phyloP scores from a whole-genome alignment of 768 basidiomycete genomes.

The Tylopilus vinaceipallidus region DNA sequence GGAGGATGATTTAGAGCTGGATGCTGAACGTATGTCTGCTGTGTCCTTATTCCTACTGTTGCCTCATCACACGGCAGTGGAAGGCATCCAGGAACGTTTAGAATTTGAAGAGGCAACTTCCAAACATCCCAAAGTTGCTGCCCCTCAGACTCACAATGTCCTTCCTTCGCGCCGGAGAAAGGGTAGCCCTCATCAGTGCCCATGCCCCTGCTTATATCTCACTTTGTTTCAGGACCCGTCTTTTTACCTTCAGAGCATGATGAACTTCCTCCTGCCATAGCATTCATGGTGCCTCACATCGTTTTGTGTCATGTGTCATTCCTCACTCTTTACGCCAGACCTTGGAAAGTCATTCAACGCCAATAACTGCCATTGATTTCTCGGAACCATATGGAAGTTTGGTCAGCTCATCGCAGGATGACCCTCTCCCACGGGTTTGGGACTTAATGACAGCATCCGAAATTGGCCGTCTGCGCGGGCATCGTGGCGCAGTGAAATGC shows the following conservation, averaged over 20 bases:
- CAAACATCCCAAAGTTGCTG: slow-evolving; percentile 23
- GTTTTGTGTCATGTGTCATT: not conserved
- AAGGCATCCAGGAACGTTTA: slow-evolving; percentile 85
- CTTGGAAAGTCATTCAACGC: slow-evolving; percentile 73
- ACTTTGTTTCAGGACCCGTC: slow-evolving; percentile 64
- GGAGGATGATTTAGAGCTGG: slow-evolving; percentile 95
- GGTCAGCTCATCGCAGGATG: slow-evolving; percentile 84
- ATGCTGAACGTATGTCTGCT: slow-evolving; percentile 78
- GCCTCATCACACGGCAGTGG: slow-evolving; percentile 48
- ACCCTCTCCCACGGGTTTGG: slow-evolving; percentile 89
- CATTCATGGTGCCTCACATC: slow-evolving; percentile 78
- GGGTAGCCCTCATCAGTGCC: slow-evolving; percentile 13
- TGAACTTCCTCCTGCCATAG: slow-evolving; percentile 88
- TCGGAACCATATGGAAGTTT: slow-evolving; percentile 95
- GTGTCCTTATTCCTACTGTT: not conserved
- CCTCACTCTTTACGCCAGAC: slow-evolving; percentile 50
- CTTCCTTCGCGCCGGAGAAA: slow-evolving; percentile 35
- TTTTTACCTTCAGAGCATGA: slow-evolving; percentile 98
- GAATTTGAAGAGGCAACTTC: slow-evolving; percentile 58
- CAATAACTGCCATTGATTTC: slow-evolving; percentile 89
- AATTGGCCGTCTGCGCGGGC: slow-evolving; percentile 81
- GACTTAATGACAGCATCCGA: slow-evolving; percentile 89
- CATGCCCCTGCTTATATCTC: not conserved
- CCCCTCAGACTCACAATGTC: slow-evolving; percentile 11
- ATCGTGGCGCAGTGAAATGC: slow-evolving; percentile 78